These are phyloP conservation scores for Cyanidiococcus yangmingshanensis DNA, from an alignment of 23 red algal genomes.

Conservation along the genomic window DNA sequence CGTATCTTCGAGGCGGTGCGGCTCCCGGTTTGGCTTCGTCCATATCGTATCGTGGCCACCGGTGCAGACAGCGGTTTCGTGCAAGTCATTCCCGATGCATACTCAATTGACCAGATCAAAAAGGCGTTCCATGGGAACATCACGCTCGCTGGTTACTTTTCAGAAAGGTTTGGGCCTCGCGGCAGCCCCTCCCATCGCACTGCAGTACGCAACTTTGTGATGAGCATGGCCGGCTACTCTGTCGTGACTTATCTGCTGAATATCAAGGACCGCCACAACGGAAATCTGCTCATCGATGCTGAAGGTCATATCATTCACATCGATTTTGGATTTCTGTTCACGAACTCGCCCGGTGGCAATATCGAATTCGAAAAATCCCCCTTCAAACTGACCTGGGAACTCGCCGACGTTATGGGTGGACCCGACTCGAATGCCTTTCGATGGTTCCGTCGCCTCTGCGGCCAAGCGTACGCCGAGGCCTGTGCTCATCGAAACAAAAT, in stretches of 20 bases:
- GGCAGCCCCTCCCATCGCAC: conserved; percentile 40
- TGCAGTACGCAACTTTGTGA: conserved; percentile 72
- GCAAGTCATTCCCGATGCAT: conserved; percentile 70
- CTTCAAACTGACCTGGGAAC: conserved; percentile 90
- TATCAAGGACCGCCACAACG: conserved; percentile 99
- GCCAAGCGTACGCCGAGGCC: conserved; percentile 74
- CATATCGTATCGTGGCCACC: conserved; percentile 80
- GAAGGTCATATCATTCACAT: conserved; percentile 85
- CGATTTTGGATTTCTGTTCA: conserved; percentile 53
- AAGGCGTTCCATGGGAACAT: conserved; percentile 75
- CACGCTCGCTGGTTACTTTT: conserved; percentile 78
- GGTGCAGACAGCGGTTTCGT: conserved; percentile 84
- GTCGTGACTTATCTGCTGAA: conserved; percentile 84
- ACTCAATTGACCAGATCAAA: conserved; percentile 85
- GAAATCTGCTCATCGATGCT: conserved; percentile 93
- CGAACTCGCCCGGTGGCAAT: conserved; percentile 93
- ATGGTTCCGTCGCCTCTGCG: conserved; percentile 61
- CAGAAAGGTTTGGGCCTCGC: conserved; percentile 55
- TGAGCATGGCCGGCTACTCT: conserved; percentile 89
- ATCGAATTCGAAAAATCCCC: conserved; percentile 96
- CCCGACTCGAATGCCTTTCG: conserved; percentile 48
- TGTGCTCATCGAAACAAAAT: conserved; percentile 89
- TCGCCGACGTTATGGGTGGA: conserved; percentile 96
- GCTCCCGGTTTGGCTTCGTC: conserved; percentile 51
- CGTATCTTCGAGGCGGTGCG: conserved; percentile 68